phyloP scores from a whole-genome alignment of 495 filamentous ascomycete genomes.

The Venustampulla echinocandica region DNA sequence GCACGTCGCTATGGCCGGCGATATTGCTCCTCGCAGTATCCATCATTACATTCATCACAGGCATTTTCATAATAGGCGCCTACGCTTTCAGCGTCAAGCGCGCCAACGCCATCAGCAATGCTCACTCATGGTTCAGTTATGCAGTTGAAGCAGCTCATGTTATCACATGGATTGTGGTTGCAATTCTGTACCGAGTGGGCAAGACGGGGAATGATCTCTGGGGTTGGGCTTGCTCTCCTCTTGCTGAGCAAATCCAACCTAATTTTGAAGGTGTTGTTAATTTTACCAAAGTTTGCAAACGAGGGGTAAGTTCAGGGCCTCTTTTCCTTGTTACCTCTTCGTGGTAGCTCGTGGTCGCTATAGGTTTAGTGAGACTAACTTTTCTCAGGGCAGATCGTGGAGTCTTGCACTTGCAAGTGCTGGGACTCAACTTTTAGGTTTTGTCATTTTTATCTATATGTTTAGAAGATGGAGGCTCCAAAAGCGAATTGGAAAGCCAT shows the following conservation, averaged over 20 bases:
- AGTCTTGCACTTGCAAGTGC: neutral
- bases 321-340: too few relatives aligned
- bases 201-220: constrained; percentile 15
- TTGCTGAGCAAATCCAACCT: constrained; percentile 7
- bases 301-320: constrained; percentile 3
- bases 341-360: too few relatives aligned
- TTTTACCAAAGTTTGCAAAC: constrained; percentile 5
- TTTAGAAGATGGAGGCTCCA: neutral
- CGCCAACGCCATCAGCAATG: constrained; percentile 6
- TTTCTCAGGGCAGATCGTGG: neutral
- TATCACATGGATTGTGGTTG: constrained; percentile 13
- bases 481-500: too few relatives aligned
- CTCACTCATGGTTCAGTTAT: neutral
- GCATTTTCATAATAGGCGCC: constrained; percentile 1
- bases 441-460: neutral
- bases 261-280: constrained; percentile 9
- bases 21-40: constrained; percentile 7
- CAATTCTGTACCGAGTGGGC: constrained; percentile 8
- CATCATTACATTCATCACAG: constrained; percentile 5
- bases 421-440: neutral
- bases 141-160: constrained; percentile 4
- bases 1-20: constrained; percentile 12
- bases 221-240: constrained; percentile 12
- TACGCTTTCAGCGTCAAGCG: constrained; percentile 4
- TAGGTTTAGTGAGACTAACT: neutral